Percentiles rank a stretch among this genome's conserved stretches.
phyloP scores from a whole-genome alignment of 106 monocot genomes.

The Phalaenopsis equestris region DNA sequence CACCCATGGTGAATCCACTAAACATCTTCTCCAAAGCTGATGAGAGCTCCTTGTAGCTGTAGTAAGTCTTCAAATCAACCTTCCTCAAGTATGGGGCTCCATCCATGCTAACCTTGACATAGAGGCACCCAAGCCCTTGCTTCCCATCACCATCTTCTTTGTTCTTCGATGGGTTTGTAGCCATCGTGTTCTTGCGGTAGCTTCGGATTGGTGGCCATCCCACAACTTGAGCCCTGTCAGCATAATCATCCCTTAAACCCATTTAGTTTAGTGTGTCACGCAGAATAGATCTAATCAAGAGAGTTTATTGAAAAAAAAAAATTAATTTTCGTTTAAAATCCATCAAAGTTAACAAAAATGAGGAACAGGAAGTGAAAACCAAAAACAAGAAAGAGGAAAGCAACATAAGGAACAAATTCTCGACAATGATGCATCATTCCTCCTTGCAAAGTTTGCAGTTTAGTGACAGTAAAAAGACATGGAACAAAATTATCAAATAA shows the following conservation, averaged over 20 bases:
- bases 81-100: slow-evolving; percentile 65
- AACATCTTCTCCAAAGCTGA: slow-evolving; percentile 65
- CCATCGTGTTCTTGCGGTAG: slow-evolving; percentile 64
- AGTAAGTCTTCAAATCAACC: slow-evolving; percentile 49
- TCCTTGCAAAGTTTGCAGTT: background rate
- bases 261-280: background rate
- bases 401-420: background rate
- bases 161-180: slow-evolving; percentile 30
- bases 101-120: slow-evolving; percentile 76
- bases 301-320: background rate
- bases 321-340: background rate
- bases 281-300: background rate
- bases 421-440: background rate
- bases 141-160: slow-evolving; percentile 38
- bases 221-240: slow-evolving; percentile 56
- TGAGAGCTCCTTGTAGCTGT: slow-evolving; percentile 57
- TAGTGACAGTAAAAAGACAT: no score
- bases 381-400: background rate
- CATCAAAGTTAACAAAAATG: background rate
- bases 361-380: background rate
- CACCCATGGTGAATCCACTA: slow-evolving; percentile 59
- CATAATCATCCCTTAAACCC: background rate
- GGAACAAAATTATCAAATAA: no score
- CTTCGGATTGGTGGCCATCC: slow-evolving; percentile 69
- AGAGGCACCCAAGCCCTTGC: slow-evolving; percentile 32